Base-by-base conservation (phyloP, 306 rosid genomes). In the Leucaena leucocephala region DNA sequence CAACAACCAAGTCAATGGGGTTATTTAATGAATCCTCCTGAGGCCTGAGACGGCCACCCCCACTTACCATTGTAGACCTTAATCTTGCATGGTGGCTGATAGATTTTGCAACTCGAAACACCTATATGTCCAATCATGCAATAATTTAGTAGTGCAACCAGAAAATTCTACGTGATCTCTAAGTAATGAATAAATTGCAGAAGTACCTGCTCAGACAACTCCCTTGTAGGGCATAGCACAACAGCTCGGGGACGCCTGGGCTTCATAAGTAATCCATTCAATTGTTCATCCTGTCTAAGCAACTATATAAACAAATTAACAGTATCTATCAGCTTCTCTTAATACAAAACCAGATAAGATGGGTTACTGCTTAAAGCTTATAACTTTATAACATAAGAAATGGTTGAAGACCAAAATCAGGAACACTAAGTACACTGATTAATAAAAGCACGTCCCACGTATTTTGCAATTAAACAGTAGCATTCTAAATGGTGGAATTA, bases 201-300 rank as follows among this genome's bases (percentile, higher is more conserved):
- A 82, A 58, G 68, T 19, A 93, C 99, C 97, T 95, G 98, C 81
- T 95, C 99, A 78, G 91, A 90, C 52, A 93, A 85, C 89, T 95
- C 99, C 89, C 98, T 90, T 1, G 99, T 95, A 74, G 99, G 94
- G 78, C 97, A 95, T 66, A 91, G 79, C 74, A 93, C 97, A 80
- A 95, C 89, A 78, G 96, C 97, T 66, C 96, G 85, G 7, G 99
- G 99, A 78, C 96, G 96, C 90, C 89, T 82, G 33, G 99, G 96
- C 86, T 85, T 95, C 94, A 91, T 76, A 74, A 74, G 78, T 82
- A 84, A 83, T 65, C 99, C 99, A 80, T 59, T 80, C 82, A 84
- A 16, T 75, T 80, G 91, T 80, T 95, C 98, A 68, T 95, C 98
- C 79, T 74, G 90, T 83, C 99, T 90, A 71, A 95, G 86, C 87